A percentile compares a stretch with the other conserved stretches of the same genome.
Conservation (phyloP, 2,329 filamentous ascomycete genomes). For the Hymenoscyphus salicellus region DNA sequence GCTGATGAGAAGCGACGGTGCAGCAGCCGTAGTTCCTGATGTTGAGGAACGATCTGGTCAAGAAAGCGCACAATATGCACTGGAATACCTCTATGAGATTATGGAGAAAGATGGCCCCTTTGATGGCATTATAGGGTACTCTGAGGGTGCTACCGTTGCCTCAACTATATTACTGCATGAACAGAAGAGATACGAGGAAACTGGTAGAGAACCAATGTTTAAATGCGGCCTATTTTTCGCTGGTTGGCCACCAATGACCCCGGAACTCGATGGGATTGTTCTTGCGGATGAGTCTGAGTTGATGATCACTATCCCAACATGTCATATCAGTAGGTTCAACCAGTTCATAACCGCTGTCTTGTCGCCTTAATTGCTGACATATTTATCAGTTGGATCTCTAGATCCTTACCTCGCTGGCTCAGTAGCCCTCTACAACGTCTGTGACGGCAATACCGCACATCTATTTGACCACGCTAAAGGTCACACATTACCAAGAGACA, state of each 20-base stretch:
- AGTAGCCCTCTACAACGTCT: slow-evolving; percentile 63
- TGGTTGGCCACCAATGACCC: slow-evolving; percentile 53
- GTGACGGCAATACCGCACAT: slow-evolving; percentile 56
- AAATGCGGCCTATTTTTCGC: slow-evolving; percentile 51
- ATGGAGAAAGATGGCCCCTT: slow-evolving; percentile 47
- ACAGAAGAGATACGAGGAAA: slow-evolving; percentile 37
- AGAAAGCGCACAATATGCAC: slow-evolving; percentile 24
- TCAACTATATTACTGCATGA: slow-evolving; percentile 54
- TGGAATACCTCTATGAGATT: slow-evolving; percentile 41
- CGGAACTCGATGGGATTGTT: slow-evolving; percentile 45
- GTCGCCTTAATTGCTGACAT: slow-evolving; percentile 18
- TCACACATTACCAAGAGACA: slow-evolving; percentile 58
- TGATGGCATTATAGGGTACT: slow-evolving; percentile 58
- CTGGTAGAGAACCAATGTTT: slow-evolving; percentile 34
- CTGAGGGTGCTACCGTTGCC: slow-evolving; percentile 57
- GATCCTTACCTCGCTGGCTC: slow-evolving; percentile 63
- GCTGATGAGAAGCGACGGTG: slow-evolving; percentile 22
- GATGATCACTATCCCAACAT: slow-evolving; percentile 52
- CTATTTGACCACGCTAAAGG: slow-evolving; percentile 66
- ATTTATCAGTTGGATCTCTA: slow-evolving; percentile 46
- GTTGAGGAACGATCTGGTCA: slow-evolving; percentile 14
- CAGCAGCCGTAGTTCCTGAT: slow-evolving; percentile 13
- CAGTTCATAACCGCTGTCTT: not conserved
- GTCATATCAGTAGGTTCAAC: slow-evolving; percentile 47
- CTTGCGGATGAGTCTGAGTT: slow-evolving; percentile 51